These are phyloP conservation scores for Cyclocybe cylindracea DNA, from an alignment of 768 basidiomycete species.

Conservation along the genomic window DNA sequence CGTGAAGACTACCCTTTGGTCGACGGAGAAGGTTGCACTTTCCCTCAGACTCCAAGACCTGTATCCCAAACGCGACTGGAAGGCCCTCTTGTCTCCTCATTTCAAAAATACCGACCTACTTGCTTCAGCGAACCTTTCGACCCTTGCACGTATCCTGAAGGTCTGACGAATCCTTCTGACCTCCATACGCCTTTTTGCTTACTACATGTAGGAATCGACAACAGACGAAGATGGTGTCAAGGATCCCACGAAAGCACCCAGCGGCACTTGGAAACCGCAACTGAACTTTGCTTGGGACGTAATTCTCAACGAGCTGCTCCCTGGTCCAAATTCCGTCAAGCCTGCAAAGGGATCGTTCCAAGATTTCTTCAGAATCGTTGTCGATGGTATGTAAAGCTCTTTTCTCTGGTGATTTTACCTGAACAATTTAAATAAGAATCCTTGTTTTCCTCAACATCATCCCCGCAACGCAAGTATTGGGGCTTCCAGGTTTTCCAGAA, in stretches of 20 bases:
- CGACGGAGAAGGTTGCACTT: conserved; percentile 86
- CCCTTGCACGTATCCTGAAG: conserved; percentile 79
- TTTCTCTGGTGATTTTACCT: too few relatives aligned
- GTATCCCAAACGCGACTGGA: conserved; percentile 69
- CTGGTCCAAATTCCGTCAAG: conserved; percentile 38
- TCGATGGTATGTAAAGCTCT: conserved; percentile 68
- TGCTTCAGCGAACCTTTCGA: conserved; percentile 66
- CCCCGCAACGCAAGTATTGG: conserved; percentile 89
- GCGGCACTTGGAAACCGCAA: conserved; percentile 82
- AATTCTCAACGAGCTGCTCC: conserved; percentile 75
- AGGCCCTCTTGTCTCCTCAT: conserved; percentile 58
- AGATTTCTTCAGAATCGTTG: conserved; percentile 89
- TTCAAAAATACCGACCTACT: conserved; percentile 80
- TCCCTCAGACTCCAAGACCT: conserved; percentile 67
- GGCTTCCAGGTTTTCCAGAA: conserved; percentile 92
- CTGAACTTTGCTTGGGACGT: conserved; percentile 91
- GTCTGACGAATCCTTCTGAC: conserved; percentile 36
- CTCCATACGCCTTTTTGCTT: conserved; percentile 6
- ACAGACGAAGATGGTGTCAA: conserved; percentile 54
- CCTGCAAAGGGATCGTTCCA: conserved; percentile 66
- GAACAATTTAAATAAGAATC: conserved; percentile 55
- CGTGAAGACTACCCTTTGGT: conserved; percentile 63
- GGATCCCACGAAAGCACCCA: conserved; percentile 46
- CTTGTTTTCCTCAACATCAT: conserved; percentile 81
- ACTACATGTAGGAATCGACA: conserved; percentile 50